Base-by-base conservation (phyloP, 2,329 filamentous ascomycete species). In the Phialophora macrospora region DNA sequence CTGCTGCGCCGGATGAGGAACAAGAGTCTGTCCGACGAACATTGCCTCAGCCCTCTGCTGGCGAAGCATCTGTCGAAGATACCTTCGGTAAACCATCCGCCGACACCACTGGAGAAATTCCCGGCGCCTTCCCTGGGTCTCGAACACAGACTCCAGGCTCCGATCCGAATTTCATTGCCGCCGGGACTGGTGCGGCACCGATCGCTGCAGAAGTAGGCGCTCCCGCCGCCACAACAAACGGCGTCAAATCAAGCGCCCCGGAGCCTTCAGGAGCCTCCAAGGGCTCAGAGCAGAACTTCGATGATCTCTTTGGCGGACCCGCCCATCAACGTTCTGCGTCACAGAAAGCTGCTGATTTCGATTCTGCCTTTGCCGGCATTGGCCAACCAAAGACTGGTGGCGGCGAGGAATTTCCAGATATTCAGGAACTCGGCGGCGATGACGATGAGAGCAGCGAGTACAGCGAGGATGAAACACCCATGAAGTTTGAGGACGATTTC, bases 401-500 rank as follows among this genome's bases (percentile, higher is more conserved):
- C 74, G 84, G 28, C 7, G 22, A 87, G 24, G 95, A 98, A 75
- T 98, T 98, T 75, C 95, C 95, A 34, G 95, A 94, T 0, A 97
- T 98, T 66, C 88, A 90, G n/a, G 92, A 94, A 75, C 80, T 97
- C 64, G 67, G 22, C 38, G 62, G 49, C 12, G 58, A 60, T 68
- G 85, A 87, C 32, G 90, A 93, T 64, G 91, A 96, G n/a, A 93
- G 90, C 32, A 92, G 96, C 65, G 90, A 89, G 32, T 89, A 88
- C 62, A 90, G 87, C 66, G 91, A 92, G 55, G 86, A 86, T 56
- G 92, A 91, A 49, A 80, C 72, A 6, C 74, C 74, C 32, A 65
- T 80, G 72, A 92, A 93, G 0, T 98, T 98, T 74, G 94, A 96
- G 57, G 95, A 99, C 75, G 90, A 97, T 77, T 98, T 98, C 75